Evolutionary conservation across 306 rosid species (phyloP).

Genomic region (Rosa persica): DNA sequence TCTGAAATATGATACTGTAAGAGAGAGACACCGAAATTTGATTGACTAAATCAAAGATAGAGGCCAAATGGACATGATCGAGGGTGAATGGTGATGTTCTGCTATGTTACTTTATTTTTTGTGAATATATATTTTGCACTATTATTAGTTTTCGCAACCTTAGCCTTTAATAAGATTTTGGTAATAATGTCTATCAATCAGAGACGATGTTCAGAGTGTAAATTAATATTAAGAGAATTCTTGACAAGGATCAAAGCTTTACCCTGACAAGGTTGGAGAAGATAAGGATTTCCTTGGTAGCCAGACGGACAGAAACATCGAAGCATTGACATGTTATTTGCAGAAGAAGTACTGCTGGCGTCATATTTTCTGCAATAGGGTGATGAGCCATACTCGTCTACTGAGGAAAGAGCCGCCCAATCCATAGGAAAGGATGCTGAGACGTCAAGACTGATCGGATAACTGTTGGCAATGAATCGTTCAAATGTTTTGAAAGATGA

Average conservation of each 20-base stretch:
- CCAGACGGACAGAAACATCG: neutral
- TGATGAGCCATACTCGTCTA: neutral
- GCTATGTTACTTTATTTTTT: too few species aligned
- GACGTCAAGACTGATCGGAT: too few species aligned
- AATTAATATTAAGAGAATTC: too few species aligned
- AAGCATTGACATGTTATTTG: neutral
- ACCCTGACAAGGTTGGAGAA: neutral
- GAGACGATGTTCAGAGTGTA: neutral
- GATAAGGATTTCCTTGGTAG: slow-evolving; percentile 3
- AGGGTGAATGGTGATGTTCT: too few species aligned
- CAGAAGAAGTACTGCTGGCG: neutral
- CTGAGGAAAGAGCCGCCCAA: neutral
- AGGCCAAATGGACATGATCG: too few species aligned
- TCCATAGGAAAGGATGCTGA: too few species aligned
- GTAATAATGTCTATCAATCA: neutral
- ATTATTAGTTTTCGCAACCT: too few species aligned
- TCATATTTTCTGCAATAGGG: neutral
- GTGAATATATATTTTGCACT: too few species aligned
- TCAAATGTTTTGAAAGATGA: neutral
- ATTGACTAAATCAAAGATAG: too few species aligned
- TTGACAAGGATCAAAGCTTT: neutral
- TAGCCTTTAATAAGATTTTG: too few species aligned
- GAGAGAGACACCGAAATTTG: too few species aligned
- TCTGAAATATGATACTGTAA: neutral
- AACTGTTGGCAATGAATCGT: neutral